Evolutionary conservation across 257 asterid species (phyloP).

Genomic region (Voacanga thouarsii): DNA sequence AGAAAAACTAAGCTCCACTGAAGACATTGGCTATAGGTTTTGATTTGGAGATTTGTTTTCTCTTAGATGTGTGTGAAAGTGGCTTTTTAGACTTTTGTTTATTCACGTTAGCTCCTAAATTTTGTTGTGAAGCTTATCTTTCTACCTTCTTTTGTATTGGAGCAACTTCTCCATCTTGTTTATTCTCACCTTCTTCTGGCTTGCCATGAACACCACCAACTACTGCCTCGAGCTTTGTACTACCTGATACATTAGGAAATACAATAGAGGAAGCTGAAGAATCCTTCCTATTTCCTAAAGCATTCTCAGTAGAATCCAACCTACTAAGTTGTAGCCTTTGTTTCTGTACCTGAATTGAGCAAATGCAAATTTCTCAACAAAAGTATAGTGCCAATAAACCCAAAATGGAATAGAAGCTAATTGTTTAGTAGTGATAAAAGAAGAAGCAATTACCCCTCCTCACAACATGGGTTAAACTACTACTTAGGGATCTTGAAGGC

Average conservation of each 20-base stretch:
- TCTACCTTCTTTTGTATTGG: slow-evolving; percentile 44
- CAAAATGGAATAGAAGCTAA: too few relatives aligned
- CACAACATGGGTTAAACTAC: too few relatives aligned
- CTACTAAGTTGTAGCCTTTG: slow-evolving; percentile 32
- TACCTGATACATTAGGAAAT: slow-evolving; percentile 33
- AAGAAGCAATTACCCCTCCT: too few relatives aligned
- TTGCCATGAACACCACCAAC: slow-evolving; percentile 25
- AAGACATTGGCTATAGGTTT: slow-evolving; percentile 52
- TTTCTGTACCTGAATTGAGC: too few relatives aligned
- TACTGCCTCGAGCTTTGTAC: slow-evolving; percentile 28
- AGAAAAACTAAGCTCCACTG: slow-evolving; percentile 14
- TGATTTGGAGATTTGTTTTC: slow-evolving; percentile 39
- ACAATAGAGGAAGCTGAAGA: slow-evolving; percentile 25
- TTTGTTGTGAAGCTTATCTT: slow-evolving; percentile 48
- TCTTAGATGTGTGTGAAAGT: slow-evolving; percentile 41
- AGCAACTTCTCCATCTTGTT: slow-evolving; percentile 37
- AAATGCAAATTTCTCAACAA: too few relatives aligned
- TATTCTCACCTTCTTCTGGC: slow-evolving; percentile 45
- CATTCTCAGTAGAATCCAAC: slow-evolving; percentile 25
- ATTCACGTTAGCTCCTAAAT: slow-evolving; percentile 41
- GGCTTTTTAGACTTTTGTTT: slow-evolving; percentile 60
- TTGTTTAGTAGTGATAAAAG: too few relatives aligned
- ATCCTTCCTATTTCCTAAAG: slow-evolving; percentile 26
- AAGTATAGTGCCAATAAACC: too few relatives aligned
- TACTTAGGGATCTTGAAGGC: too few relatives aligned